phyloP scores from a whole-genome alignment of 495 filamentous ascomycete species.

The Daldinia loculata region DNA sequence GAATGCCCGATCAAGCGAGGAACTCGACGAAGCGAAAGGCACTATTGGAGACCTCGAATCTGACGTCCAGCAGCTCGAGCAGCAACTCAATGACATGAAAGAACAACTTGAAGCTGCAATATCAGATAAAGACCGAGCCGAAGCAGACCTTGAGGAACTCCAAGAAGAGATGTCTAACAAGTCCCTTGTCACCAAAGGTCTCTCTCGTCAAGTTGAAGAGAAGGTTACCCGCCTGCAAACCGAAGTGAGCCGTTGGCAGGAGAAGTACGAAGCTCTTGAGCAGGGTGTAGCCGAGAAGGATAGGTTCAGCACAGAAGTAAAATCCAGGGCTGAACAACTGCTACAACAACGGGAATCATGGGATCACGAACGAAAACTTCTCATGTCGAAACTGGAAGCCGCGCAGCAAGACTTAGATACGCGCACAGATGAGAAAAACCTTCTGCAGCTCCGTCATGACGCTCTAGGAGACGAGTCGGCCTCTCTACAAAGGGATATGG shows the following conservation, averaged over 20 bases:
- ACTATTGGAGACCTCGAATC: slow-evolving; percentile 59
- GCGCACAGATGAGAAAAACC: slow-evolving; percentile 69
- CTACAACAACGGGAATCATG: slow-evolving; percentile 53
- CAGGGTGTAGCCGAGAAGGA: slow-evolving; percentile 51
- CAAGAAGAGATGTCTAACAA: slow-evolving; percentile 82
- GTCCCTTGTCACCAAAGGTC: slow-evolving; percentile 77
- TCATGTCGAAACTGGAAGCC: slow-evolving; percentile 61
- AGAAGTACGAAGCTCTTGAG: slow-evolving; percentile 62
- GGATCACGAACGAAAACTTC: slow-evolving; percentile 51
- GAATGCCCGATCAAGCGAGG: slow-evolving; percentile 61
- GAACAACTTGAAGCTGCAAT: slow-evolving; percentile 69
- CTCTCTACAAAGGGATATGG: slow-evolving; percentile 67
- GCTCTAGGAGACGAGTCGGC: slow-evolving; percentile 70
- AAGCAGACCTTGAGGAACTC: slow-evolving; percentile 69
- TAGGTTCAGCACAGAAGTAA: slow-evolving; percentile 56
- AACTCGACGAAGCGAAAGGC: slow-evolving; percentile 64
- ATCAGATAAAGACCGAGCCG: slow-evolving; percentile 66
- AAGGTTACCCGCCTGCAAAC: slow-evolving; percentile 69
- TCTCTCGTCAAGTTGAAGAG: slow-evolving; percentile 78
- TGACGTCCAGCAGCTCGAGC: slow-evolving; percentile 53
- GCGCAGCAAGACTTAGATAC: slow-evolving; percentile 63
- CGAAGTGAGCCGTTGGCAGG: slow-evolving; percentile 67
- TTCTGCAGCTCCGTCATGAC: slow-evolving; percentile 72
- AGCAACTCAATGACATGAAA: slow-evolving; percentile 65
- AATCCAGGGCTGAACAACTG: slow-evolving; percentile 50